These are phyloP conservation scores for Chenopodium formosanum DNA, from an alignment of 148 eudicot species.

Conservation along the genomic window DNA sequence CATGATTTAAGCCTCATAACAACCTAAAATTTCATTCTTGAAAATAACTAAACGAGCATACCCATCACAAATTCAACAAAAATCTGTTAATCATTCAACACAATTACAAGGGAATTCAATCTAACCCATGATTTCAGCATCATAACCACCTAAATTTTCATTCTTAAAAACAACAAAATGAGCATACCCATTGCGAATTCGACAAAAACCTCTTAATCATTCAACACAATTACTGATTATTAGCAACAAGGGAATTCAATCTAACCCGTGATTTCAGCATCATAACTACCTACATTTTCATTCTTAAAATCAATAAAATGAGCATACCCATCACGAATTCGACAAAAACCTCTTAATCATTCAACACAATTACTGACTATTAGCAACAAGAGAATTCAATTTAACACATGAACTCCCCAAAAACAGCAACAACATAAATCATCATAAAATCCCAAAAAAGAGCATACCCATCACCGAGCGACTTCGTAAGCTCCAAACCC, in stretches of 20 bases:
- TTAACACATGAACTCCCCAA: neutral
- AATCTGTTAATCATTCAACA: neutral
- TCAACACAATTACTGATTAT: too few species aligned
- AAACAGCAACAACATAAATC: neutral
- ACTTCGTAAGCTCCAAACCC: slow-evolving; percentile 71
- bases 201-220: neutral
- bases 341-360: too few species aligned
- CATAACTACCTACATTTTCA: neutral
- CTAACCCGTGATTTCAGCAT: neutral
- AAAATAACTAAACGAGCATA: neutral
- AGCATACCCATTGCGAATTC: neutral
- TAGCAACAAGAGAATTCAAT: neutral
- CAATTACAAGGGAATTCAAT: neutral
- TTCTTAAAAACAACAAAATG: neutral
- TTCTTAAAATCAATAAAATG: neutral
- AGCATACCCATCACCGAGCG: slow-evolving; percentile 67
- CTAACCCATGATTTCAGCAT: neutral
- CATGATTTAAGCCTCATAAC: neutral
- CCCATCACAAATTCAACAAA: neutral
- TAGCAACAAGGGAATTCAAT: slow-evolving; percentile 3
- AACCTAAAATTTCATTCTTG: too few species aligned
- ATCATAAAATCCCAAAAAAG: neutral
- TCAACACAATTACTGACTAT: too few species aligned
- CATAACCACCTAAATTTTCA: neutral
- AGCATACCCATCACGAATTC: neutral